These are phyloP conservation scores for Metarhizium album DNA, from an alignment of 2,329 filamentous ascomycete species.

Conservation along the genomic window DNA sequence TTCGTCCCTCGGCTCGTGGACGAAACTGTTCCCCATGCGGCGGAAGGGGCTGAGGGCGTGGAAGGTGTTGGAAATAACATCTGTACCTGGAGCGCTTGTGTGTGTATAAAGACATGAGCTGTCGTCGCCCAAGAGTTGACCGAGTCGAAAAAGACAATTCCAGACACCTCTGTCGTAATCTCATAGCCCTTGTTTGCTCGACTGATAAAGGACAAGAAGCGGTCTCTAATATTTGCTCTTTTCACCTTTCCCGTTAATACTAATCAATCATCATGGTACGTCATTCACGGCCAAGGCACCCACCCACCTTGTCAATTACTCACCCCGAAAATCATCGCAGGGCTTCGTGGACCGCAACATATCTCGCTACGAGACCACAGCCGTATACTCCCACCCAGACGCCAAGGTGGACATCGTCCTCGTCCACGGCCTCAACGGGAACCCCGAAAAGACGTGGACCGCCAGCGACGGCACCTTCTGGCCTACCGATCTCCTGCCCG, in stretches of 20 bases:
- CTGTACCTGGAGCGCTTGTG: neutral
- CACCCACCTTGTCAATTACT: neutral
- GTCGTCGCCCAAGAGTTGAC: neutral
- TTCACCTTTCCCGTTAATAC: neutral
- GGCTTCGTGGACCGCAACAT: conserved; percentile 23
- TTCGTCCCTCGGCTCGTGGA: neutral
- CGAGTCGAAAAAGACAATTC: neutral
- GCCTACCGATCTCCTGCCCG: conserved; percentile 57
- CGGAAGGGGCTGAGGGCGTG: no score
- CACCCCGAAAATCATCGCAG: conserved; percentile 17
- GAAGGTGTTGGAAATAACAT: no score
- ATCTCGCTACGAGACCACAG: conserved; percentile 44
- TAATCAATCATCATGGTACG: neutral
- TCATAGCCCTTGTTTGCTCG: no score
- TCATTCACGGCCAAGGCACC: neutral
- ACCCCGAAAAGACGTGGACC: conserved; percentile 54
- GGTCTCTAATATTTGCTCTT: neutral
- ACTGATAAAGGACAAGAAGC: neutral
- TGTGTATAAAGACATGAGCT: neutral
- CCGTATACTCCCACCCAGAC: conserved; percentile 47
- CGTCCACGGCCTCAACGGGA: conserved; percentile 60
- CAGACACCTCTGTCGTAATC: no score
- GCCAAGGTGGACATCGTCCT: conserved; percentile 56
- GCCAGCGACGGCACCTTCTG: conserved; percentile 51
- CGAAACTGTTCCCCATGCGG: neutral